These are phyloP conservation scores for Monilinia fructicola DNA, from an alignment of 2,329 filamentous ascomycete genomes.

Conservation along the genomic window DNA sequence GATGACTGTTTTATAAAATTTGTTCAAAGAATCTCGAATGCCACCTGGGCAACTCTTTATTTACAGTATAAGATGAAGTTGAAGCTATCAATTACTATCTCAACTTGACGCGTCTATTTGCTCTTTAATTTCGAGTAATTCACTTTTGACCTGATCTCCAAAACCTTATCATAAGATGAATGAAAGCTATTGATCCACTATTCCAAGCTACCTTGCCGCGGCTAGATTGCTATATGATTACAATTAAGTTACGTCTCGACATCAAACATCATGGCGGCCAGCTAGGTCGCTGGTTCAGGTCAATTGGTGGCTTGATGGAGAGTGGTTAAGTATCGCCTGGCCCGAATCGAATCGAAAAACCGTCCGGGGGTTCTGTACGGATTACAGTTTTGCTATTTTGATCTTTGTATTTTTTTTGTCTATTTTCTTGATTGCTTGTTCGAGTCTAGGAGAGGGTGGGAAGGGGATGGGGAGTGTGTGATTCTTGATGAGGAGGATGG, in stretches of 20 bases:
- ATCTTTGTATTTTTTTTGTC: not conserved
- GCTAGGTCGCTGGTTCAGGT: not conserved
- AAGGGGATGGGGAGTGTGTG: not conserved
- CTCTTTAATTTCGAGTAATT: not conserved
- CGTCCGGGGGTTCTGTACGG: not conserved
- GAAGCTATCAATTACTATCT: too few relatives aligned
- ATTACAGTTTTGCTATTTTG: not conserved
- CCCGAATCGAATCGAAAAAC: not conserved
- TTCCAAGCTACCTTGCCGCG: not conserved
- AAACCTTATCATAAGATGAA: not conserved
- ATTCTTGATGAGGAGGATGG: not conserved
- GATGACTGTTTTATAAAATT: not conserved
- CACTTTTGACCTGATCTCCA: not conserved
- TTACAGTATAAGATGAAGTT: too few relatives aligned
- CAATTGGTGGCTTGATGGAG: not conserved
- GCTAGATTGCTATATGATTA: not conserved
- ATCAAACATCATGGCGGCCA: not conserved
- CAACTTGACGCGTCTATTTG: too few relatives aligned
- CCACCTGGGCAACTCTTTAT: too few relatives aligned
- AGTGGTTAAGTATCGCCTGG: not conserved
- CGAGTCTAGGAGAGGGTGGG: too few relatives aligned
- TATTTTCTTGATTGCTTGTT: not conserved
- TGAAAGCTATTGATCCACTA: not conserved
- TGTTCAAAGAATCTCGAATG: not conserved
- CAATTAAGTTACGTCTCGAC: not conserved